Percentiles rank a stretch among this genome's conserved stretches.
phyloP scores from a whole-genome alignment of 257 asterid species.

The Salvia rosmarinus region DNA sequence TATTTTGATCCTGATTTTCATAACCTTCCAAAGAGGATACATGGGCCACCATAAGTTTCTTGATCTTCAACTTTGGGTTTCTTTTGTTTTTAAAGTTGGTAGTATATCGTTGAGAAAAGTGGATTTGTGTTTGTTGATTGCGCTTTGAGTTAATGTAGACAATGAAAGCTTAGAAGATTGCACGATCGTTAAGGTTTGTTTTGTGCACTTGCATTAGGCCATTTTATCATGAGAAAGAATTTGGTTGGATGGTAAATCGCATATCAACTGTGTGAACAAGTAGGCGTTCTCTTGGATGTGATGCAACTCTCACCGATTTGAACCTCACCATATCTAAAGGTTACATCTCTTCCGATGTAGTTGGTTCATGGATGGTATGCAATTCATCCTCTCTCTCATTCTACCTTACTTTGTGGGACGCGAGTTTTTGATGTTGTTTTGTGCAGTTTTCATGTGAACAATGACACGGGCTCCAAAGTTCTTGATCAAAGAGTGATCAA shows the following conservation, averaged over 20 bases:
- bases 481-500: constrained; percentile 63
- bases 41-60: constrained; percentile 63
- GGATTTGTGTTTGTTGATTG: neutral
- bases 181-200: constrained; percentile 72
- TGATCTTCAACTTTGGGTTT: neutral
- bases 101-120: neutral
- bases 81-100: neutral
- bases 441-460: constrained; percentile 75
- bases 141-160: constrained; percentile 73
- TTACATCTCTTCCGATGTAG: constrained; percentile 79
- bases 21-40: constrained; percentile 67
- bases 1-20: constrained; percentile 82
- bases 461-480: constrained; percentile 63
- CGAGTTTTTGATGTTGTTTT: neutral
- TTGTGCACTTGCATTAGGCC: neutral
- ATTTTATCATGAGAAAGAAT: neutral
- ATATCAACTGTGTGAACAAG: constrained; percentile 73
- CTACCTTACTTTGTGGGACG: neutral
- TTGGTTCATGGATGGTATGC: constrained; percentile 83
- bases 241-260: constrained; percentile 8
- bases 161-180: constrained; percentile 60
- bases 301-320: constrained; percentile 74
- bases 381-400: neutral
- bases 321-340: constrained; percentile 72
- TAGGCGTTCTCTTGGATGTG: constrained; percentile 70